Evolutionary conservation across 768 basidiomycete genomes (phyloP).

Genomic region (Boletus subcaerulescens): DNA sequence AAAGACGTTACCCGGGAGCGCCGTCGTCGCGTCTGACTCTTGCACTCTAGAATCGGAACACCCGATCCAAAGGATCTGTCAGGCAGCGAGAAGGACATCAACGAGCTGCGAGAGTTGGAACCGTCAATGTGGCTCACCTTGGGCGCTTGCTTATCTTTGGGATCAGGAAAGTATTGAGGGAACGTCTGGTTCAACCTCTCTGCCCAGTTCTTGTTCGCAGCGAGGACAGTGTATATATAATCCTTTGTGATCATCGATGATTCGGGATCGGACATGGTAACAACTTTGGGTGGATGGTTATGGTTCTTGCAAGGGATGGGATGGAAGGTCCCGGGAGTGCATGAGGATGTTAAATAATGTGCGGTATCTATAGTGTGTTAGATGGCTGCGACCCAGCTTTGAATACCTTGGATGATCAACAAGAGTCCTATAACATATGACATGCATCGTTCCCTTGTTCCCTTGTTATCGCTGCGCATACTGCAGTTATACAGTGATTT

Average conservation of each 20-base stretch:
- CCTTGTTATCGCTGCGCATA: too few relatives aligned
- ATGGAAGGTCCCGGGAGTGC: too few relatives aligned
- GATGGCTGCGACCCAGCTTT: neutral
- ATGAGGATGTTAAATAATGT: too few relatives aligned
- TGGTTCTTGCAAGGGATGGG: neutral
- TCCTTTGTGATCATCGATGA: neutral
- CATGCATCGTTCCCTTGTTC: too few relatives aligned
- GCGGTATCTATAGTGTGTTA: neutral
- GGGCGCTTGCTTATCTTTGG: constrained; percentile 8
- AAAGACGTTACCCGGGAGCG: constrained; percentile 78
- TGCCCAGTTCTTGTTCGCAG: constrained; percentile 20
- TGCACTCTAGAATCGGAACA: constrained; percentile 86
- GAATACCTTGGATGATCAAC: neutral
- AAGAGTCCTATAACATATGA: too few relatives aligned
- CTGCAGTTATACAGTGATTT: too few relatives aligned
- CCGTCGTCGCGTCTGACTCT: constrained; percentile 66
- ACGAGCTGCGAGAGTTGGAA: neutral
- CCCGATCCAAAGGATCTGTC: constrained; percentile 73
- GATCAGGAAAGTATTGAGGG: constrained; percentile 22
- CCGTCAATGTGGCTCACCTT: constrained; percentile 12
- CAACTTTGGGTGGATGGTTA: neutral
- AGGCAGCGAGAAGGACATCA: neutral
- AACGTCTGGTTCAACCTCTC: constrained; percentile 18
- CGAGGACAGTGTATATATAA: neutral
- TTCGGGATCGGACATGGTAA: neutral